Evolutionary conservation across 78 protist species (phyloP).

Genomic region (Dictyostelium capitatum): DNA sequence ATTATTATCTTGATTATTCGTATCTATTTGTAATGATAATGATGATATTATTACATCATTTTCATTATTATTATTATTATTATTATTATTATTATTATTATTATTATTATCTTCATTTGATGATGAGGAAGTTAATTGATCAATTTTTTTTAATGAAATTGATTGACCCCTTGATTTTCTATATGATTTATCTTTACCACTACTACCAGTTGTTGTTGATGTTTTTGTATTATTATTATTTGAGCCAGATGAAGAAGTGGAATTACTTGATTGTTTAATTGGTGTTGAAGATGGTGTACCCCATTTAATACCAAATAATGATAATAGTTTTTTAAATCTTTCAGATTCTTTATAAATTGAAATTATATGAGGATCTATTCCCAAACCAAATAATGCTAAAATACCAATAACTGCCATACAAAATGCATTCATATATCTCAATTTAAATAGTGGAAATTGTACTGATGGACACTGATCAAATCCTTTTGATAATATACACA

Average conservation of each 20-base stretch:
- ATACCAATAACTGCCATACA: slow-evolving; percentile 33
- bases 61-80: too few relatives aligned
- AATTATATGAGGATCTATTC: background rate
- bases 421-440: background rate
- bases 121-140: too few relatives aligned
- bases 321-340: background rate
- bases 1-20: too few relatives aligned
- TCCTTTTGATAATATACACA: background rate
- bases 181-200: background rate
- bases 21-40: too few relatives aligned
- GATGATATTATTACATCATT: too few relatives aligned
- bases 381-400: background rate
- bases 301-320: background rate
- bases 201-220: background rate
- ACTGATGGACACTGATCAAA: background rate
- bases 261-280: background rate
- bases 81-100: too few relatives aligned
- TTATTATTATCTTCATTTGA: too few relatives aligned
- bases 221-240: too few relatives aligned
- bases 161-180: slow-evolving; percentile 16
- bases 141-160: background rate
- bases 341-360: slow-evolving; percentile 7
- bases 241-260: background rate
- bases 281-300: background rate
- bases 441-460: background rate